Percentiles rank a stretch among this genome's conserved stretches.
phyloP scores from a whole-genome alignment of 2,329 filamentous ascomycete genomes.

The Xylariaceae sp. region DNA sequence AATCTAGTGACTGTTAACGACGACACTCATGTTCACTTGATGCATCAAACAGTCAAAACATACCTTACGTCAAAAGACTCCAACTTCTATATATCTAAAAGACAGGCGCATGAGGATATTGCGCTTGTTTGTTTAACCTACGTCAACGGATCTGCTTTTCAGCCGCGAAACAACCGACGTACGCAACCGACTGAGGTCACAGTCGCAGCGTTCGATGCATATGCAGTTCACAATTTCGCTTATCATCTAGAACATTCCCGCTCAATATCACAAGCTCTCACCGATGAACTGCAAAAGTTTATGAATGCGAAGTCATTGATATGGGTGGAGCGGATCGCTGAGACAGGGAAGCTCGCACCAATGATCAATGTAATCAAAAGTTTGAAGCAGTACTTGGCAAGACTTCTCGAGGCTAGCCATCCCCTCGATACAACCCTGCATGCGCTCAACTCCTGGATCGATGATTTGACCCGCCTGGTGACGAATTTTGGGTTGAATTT shows the following conservation, averaged over 20 bases:
- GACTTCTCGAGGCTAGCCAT: neutral
- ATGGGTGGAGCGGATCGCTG: constrained; percentile 4
- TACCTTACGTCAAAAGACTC: constrained; percentile 3
- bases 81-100: constrained; percentile 3
- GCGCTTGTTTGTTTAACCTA: constrained; percentile 3
- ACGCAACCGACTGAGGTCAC: neutral
- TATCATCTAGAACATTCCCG: constrained; percentile 1
- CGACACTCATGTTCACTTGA: neutral
- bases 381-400: neutral
- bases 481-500: constrained; percentile 5
- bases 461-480: constrained; percentile 4
- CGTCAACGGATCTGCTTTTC: neutral
- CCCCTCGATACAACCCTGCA: neutral
- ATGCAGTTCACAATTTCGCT: constrained; percentile 2
- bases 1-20: constrained; percentile 5
- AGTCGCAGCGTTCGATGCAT: neutral
- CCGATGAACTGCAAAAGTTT: neutral
- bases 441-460: neutral
- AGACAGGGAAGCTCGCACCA: neutral
- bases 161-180: neutral
- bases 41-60: constrained; percentile 4
- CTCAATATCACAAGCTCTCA: neutral
- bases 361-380: constrained; percentile 1
- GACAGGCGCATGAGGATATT: constrained; percentile 3
- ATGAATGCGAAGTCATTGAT: neutral